phyloP scores from a whole-genome alignment of 1,284 basidiomycete species.

The Bjerkandera adusta region DNA sequence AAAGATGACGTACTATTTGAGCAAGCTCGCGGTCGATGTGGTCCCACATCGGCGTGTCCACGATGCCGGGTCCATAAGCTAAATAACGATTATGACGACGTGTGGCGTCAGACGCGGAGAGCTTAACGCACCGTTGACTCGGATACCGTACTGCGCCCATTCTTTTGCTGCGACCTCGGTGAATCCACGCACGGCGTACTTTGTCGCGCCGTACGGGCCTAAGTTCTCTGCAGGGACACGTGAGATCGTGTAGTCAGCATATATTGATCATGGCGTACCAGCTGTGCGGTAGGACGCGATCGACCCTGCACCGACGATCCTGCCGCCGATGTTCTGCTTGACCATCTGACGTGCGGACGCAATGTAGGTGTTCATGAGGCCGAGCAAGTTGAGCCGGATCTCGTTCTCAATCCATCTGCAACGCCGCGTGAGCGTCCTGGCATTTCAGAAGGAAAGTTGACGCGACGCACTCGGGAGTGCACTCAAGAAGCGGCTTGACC shows the following conservation, averaged over 20 bases:
- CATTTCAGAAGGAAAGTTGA: neutral
- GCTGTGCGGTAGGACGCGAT: constrained; percentile 33
- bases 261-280: constrained; percentile 10
- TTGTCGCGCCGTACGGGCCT: constrained; percentile 35
- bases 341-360: constrained; percentile 43
- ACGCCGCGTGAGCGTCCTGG: neutral
- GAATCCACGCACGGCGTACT: constrained; percentile 42
- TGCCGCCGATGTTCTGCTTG: constrained; percentile 38
- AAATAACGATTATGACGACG: neutral
- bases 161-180: constrained; percentile 38
- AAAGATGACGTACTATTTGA: constrained; percentile 23
- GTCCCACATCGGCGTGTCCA: constrained; percentile 37
- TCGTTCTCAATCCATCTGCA: constrained; percentile 35
- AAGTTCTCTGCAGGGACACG: constrained; percentile 24
- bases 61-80: constrained; percentile 35
- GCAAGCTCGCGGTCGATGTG: constrained; percentile 35
- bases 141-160: constrained; percentile 33
- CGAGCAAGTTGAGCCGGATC: constrained; percentile 32
- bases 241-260: constrained; percentile 2
- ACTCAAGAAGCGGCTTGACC: constrained; percentile 32
- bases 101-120: neutral
- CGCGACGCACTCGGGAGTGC: constrained; percentile 27
- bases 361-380: constrained; percentile 35
- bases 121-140: constrained; percentile 28
- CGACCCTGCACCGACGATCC: constrained; percentile 38